Evolutionary conservation across 2,329 filamentous ascomycete genomes (phyloP).

Genomic region (Aphanocladium album): DNA sequence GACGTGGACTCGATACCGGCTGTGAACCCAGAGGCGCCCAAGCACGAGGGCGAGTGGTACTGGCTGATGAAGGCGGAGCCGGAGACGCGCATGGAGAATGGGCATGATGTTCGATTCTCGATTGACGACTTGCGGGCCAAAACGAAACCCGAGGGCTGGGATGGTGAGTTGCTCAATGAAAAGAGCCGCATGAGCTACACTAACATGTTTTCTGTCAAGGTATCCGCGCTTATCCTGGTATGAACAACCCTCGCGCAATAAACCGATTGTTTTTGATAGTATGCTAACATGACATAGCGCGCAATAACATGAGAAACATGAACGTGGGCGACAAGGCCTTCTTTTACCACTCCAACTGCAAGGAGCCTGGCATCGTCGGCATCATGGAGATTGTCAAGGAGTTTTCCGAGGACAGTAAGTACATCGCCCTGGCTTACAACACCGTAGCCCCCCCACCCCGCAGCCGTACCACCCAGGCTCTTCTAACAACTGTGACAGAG

Average conservation of each 20-base stretch:
- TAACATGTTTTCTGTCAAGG: conserved; percentile 25
- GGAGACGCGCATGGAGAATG: conserved; percentile 78
- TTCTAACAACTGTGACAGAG: conserved; percentile 19
- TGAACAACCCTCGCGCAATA: not conserved
- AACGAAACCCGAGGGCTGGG: conserved; percentile 80
- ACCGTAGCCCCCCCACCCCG: too few species aligned
- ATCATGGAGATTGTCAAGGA: conserved; percentile 86
- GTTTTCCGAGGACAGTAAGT: conserved; percentile 70
- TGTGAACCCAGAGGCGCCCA: conserved; percentile 33
- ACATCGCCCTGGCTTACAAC: too few species aligned
- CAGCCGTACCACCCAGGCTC: too few species aligned
- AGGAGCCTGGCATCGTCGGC: conserved; percentile 80
- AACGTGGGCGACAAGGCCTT: conserved; percentile 87
- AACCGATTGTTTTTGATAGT: not conserved
- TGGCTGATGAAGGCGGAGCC: conserved; percentile 90
- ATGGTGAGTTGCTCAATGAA: conserved; percentile 52
- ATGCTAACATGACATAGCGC: conserved; percentile 42
- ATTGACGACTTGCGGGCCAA: conserved; percentile 80
- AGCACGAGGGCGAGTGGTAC: conserved; percentile 47
- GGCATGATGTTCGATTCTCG: conserved; percentile 84
- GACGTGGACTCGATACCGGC: conserved; percentile 31
- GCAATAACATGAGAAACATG: conserved; percentile 90
- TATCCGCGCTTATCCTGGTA: conserved; percentile 46
- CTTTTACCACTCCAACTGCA: conserved; percentile 96
- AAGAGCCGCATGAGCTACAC: not conserved